phyloP scores from a whole-genome alignment of 2,329 filamentous ascomycete species.

The Aspergillus uvarum region DNA sequence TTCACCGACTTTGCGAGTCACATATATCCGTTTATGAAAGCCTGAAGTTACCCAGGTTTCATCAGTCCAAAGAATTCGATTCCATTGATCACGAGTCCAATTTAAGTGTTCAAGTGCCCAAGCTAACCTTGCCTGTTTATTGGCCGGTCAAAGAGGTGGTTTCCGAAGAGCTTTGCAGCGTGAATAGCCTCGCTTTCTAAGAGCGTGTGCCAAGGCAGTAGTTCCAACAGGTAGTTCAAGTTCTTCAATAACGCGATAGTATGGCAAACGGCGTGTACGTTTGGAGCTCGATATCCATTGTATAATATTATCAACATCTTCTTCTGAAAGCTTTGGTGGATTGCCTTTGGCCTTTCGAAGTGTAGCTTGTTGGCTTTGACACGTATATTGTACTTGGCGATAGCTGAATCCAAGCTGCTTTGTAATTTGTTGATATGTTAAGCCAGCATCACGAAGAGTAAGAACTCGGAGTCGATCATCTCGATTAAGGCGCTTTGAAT shows the following conservation, averaged over 20 bases:
- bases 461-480: background rate
- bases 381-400: background rate
- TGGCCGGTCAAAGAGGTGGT: background rate
- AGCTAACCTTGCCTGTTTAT: background rate
- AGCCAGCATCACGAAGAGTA: background rate
- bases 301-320: background rate
- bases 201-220: background rate
- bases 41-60: constrained; percentile 15
- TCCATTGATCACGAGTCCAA: constrained; percentile 9
- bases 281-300: background rate
- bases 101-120: constrained; percentile 10
- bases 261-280: background rate
- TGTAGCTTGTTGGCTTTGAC: background rate
- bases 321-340: background rate
- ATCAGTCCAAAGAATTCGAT: constrained; percentile 11
- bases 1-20: constrained; percentile 12
- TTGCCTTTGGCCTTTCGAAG: background rate
- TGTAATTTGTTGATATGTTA: background rate
- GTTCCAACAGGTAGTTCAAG: background rate
- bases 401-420: background rate
- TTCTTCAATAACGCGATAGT: background rate
- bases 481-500: background rate
- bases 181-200: background rate
- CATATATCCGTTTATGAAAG: constrained; percentile 11
- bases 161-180: background rate